These are phyloP conservation scores for Podaxis sp. DNA, from an alignment of 768 basidiomycete genomes.

Conservation along the genomic window DNA sequence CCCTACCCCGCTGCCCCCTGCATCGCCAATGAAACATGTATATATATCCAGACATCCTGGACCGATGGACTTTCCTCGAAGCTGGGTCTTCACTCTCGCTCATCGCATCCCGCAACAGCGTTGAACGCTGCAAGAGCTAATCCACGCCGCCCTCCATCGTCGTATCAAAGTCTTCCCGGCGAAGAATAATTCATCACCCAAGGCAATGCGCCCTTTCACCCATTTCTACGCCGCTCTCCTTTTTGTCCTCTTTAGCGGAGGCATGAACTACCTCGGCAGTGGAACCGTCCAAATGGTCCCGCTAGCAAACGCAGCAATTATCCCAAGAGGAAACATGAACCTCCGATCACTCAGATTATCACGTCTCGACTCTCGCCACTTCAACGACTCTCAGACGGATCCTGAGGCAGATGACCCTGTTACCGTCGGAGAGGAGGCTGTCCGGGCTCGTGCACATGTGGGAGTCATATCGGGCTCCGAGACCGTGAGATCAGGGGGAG, in stretches of 20 bases:
- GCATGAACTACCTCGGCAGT: background rate
- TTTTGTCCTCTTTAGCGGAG: constrained; percentile 3
- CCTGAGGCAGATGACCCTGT: background rate
- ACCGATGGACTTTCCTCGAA: background rate
- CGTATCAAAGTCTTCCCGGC: background rate
- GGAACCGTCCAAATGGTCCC: background rate
- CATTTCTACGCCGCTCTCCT: background rate
- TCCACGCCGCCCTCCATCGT: background rate
- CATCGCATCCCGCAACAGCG: background rate
- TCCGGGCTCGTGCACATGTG: background rate
- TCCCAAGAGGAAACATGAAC: constrained; percentile 1
- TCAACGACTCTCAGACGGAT: background rate
- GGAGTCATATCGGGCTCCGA: background rate
- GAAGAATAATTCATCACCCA: background rate
- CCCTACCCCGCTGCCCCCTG: background rate
- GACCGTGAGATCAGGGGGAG: background rate
- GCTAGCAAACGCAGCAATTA: background rate
- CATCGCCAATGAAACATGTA: background rate
- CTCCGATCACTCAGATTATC: background rate
- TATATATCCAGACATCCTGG: background rate
- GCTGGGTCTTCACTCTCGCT: constrained; percentile 3
- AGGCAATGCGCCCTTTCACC: background rate
- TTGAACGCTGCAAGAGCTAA: constrained; percentile 2
- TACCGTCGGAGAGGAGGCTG: background rate
- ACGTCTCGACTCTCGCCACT: background rate